Conservation (phyloP, 2,329 filamentous ascomycete species). For the Aspergillus flavus region DNA sequence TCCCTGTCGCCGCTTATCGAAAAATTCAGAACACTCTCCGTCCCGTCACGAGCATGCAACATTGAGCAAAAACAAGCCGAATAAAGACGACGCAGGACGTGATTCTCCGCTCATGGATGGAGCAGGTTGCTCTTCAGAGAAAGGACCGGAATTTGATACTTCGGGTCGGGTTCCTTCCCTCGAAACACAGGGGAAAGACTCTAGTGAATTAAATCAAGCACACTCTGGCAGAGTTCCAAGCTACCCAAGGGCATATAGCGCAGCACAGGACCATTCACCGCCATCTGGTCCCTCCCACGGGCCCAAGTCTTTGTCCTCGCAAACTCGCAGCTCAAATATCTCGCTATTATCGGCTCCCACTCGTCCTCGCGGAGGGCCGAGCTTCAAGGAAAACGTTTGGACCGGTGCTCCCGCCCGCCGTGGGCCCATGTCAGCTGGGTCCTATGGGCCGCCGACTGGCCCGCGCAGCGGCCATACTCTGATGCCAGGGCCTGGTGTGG, state of each 20-base stretch:
- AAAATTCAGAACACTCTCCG: slow-evolving; percentile 15
- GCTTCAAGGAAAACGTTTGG: slow-evolving; percentile 39
- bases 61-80: slow-evolving; percentile 11
- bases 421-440: slow-evolving; percentile 30
- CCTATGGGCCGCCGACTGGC: slow-evolving; percentile 40
- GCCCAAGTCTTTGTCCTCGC: slow-evolving; percentile 37
- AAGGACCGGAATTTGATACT: slow-evolving; percentile 18
- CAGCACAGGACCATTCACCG: slow-evolving; percentile 28
- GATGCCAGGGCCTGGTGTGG: slow-evolving; percentile 27
- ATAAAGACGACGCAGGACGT: slow-evolving; percentile 17
- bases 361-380: slow-evolving; percentile 46
- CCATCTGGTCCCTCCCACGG: slow-evolving; percentile 44
- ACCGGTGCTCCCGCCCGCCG: slow-evolving; percentile 36
- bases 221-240: slow-evolving; percentile 30
- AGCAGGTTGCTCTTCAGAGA: slow-evolving; percentile 3
- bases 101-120: slow-evolving; percentile 23
- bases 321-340: slow-evolving; percentile 41
- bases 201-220: slow-evolving; percentile 21
- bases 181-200: slow-evolving; percentile 11
- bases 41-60: slow-evolving; percentile 14
- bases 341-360: slow-evolving; percentile 52
- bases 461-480: slow-evolving; percentile 36
- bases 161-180: neutral
- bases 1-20: slow-evolving; percentile 26
- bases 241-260: slow-evolving; percentile 33